A percentile compares a stretch with the other conserved stretches of the same genome.
Evolutionary conservation across 495 filamentous ascomycete species (phyloP).

Genomic region (Neurospora tetrasperma): DNA sequence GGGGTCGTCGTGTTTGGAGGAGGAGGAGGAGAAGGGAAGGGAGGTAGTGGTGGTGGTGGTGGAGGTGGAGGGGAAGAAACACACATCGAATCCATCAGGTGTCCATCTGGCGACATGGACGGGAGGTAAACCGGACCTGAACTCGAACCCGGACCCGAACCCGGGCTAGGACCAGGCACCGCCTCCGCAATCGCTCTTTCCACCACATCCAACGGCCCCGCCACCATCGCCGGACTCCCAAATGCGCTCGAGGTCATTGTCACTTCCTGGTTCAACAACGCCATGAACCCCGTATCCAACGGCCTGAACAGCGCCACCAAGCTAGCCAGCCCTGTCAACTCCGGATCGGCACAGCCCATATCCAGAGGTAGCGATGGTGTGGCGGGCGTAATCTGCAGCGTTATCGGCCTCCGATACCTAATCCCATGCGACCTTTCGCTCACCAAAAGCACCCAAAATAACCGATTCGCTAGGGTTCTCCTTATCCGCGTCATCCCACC

Average conservation of each 20-base stretch:
- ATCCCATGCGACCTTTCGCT: constrained; percentile 63
- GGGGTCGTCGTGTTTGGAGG: too few relatives aligned
- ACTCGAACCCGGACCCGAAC: background rate
- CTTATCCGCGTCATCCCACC: background rate
- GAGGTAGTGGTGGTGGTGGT: too few relatives aligned
- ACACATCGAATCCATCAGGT: constrained; percentile 38
- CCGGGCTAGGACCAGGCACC: background rate
- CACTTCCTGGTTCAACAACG: constrained; percentile 52
- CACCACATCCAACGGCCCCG: constrained; percentile 23
- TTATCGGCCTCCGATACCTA: constrained; percentile 57
- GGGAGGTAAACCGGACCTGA: background rate
- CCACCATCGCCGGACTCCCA: constrained; percentile 31
- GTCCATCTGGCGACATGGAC: background rate
- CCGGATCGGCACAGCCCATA: constrained; percentile 23
- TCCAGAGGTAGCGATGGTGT: constrained; percentile 8
- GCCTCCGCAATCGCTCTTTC: constrained; percentile 50
- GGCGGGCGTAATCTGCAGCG: constrained; percentile 41
- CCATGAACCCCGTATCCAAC: constrained; percentile 54
- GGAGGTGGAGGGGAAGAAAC: background rate
- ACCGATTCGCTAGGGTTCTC: constrained; percentile 17
- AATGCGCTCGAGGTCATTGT: constrained; percentile 4
- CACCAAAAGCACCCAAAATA: constrained; percentile 56
- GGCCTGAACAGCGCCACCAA: constrained; percentile 54
- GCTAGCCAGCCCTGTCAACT: constrained; percentile 48
- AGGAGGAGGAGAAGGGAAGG: too few relatives aligned